A percentile compares a stretch with the other conserved stretches of the same genome.
Evolutionary conservation across 371 early-diverging fungal genomes (phyloP).

Genomic region (Mucor irregularis): DNA sequence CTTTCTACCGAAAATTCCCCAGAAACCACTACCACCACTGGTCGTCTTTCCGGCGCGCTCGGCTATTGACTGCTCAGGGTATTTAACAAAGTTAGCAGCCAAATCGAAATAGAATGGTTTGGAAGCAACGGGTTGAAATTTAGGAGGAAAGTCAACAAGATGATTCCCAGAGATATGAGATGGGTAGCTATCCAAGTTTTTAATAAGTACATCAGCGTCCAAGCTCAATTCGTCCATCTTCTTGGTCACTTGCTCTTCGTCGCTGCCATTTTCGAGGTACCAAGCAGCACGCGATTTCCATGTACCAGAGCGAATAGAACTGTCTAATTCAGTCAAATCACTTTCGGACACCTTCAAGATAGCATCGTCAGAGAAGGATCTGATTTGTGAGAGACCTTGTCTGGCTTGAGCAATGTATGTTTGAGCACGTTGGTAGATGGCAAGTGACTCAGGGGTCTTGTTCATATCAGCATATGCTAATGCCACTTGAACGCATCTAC

Average conservation of each 20-base stretch:
- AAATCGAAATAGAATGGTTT: constrained; percentile 86
- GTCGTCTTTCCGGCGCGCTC: constrained; percentile 32
- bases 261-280: constrained; percentile 51
- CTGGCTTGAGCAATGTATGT: constrained; percentile 55
- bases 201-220: constrained; percentile 33
- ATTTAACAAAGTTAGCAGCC: constrained; percentile 73
- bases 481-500: constrained; percentile 56
- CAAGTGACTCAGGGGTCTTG: constrained; percentile 58
- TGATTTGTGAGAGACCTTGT: constrained; percentile 35
- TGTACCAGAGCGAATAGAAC: constrained; percentile 49
- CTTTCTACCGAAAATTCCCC: constrained; percentile 38
- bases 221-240: constrained; percentile 47
- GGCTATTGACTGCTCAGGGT: constrained; percentile 41
- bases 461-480: constrained; percentile 47
- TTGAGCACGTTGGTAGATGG: constrained; percentile 65
- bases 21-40: constrained; percentile 17
- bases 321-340: constrained; percentile 49
- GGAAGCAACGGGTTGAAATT: constrained; percentile 65
- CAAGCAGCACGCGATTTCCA: constrained; percentile 63
- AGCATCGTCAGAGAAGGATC: constrained; percentile 32
- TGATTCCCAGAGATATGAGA: constrained; percentile 32
- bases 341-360: constrained; percentile 42
- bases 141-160: constrained; percentile 70
- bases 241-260: constrained; percentile 31
- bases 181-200: constrained; percentile 57